These are phyloP conservation scores for Acanthochlamys bracteata DNA, from an alignment of 106 monocot species.

Conservation along the genomic window DNA sequence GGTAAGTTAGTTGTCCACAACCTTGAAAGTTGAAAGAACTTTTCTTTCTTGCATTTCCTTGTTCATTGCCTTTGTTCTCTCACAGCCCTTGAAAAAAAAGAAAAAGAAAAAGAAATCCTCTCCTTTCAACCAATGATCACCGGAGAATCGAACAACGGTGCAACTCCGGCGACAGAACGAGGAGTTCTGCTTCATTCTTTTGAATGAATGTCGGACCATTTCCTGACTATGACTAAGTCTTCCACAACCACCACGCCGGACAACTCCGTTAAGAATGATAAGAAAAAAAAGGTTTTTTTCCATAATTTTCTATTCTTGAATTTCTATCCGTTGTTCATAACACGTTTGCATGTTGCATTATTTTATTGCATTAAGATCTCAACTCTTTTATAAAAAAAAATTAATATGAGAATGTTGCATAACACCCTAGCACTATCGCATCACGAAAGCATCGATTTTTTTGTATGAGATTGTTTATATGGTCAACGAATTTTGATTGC, in stretches of 20 bases:
- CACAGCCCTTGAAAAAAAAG: not conserved
- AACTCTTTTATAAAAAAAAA: too few species aligned
- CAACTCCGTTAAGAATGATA: slow-evolving; percentile 41
- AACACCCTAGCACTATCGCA: too few species aligned
- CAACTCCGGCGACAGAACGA: too few species aligned
- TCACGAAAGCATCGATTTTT: too few species aligned
- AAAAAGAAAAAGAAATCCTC: too few species aligned
- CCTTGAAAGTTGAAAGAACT: too few species aligned
- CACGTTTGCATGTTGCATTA: too few species aligned
- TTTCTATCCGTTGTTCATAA: not conserved
- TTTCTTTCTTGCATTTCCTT: too few species aligned
- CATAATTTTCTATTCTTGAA: not conserved
- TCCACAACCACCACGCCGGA: slow-evolving; percentile 19
- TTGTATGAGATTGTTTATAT: too few species aligned
- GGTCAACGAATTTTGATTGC: not conserved
- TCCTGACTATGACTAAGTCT: slow-evolving; percentile 37
- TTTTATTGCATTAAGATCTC: too few species aligned
- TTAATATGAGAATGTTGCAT: too few species aligned
- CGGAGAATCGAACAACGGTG: not conserved
- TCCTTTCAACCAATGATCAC: slow-evolving; percentile 12
- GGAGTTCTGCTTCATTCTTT: too few species aligned
- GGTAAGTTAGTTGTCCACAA: slow-evolving; percentile 10
- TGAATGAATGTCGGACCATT: slow-evolving; percentile 32
- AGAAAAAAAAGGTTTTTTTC: slow-evolving; percentile 49
- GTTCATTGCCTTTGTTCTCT: not conserved